Evolutionary conservation across 1,139 yeast species (phyloP).

Genomic region (Yamadazyma pseudoaaseri): DNA sequence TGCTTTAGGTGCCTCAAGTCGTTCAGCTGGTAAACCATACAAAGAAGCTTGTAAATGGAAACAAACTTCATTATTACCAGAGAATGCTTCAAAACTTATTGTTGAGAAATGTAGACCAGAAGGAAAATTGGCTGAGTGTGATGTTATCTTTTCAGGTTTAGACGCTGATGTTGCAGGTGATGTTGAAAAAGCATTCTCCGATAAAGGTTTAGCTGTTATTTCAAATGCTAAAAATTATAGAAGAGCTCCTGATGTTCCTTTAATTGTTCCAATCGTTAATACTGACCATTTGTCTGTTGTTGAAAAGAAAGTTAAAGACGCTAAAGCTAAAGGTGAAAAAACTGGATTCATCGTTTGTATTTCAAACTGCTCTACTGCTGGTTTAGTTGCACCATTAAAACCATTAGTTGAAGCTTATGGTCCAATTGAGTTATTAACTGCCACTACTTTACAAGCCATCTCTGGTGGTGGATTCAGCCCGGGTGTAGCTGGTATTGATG

Average conservation of each 20-base stretch:
- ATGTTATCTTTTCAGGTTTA: slow-evolving; percentile 89
- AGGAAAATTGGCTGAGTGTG: slow-evolving; percentile 78
- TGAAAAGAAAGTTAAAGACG: slow-evolving; percentile 55
- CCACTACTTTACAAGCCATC: slow-evolving; percentile 94
- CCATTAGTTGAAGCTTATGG: slow-evolving; percentile 89
- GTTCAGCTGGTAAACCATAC: slow-evolving; percentile 91
- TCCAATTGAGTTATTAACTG: slow-evolving; percentile 80
- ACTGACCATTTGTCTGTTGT: slow-evolving; percentile 87
- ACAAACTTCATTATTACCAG: slow-evolving; percentile 83
- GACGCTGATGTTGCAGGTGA: slow-evolving; percentile 94
- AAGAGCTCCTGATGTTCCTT: slow-evolving; percentile 83
- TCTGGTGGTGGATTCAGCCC: slow-evolving; percentile 99
- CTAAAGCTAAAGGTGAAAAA: slow-evolving; percentile 50
- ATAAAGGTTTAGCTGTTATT: slow-evolving; percentile 77
- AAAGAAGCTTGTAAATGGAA: slow-evolving; percentile 91
- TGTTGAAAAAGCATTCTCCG: slow-evolving; percentile 81
- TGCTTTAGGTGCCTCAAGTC: slow-evolving; percentile 87
- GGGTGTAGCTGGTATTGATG: slow-evolving; percentile 94
- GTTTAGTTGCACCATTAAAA: slow-evolving; percentile 92
- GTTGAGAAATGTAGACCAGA: slow-evolving; percentile 80
- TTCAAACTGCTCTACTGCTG: slow-evolving; percentile 98
- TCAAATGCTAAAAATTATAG: slow-evolving; percentile 97
- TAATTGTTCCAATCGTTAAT: slow-evolving; percentile 92
- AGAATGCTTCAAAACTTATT: slow-evolving; percentile 53
- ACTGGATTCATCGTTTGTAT: slow-evolving; percentile 90